Conservation (phyloP, 305 asterid species). For the Solanum hybrid region DNA sequence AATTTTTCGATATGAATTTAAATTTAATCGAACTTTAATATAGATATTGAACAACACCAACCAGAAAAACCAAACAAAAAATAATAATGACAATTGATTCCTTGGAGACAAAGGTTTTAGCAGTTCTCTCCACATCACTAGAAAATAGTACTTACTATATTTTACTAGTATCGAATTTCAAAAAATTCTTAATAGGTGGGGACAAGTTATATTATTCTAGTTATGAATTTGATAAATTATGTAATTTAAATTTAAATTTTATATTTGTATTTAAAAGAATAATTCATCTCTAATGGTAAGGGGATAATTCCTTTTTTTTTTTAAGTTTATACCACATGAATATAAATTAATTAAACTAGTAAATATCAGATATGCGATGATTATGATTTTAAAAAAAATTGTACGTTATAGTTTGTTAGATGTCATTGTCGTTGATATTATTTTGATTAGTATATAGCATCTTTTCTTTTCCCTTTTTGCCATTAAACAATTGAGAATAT, state of each 20-base stretch:
- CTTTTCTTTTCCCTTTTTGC: neutral
- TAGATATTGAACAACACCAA: too few relatives aligned
- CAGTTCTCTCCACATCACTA: neutral
- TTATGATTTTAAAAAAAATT: neutral
- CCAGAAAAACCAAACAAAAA: too few relatives aligned
- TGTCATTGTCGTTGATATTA: neutral
- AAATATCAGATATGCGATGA: neutral
- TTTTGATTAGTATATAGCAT: neutral
- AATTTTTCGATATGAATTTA: fast-evolving
- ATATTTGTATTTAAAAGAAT: neutral
- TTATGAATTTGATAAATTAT: neutral
- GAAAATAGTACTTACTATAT: neutral
- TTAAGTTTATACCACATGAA: too few relatives aligned
- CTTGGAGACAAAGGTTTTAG: neutral
- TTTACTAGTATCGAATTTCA: too few relatives aligned
- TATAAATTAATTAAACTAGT: too few relatives aligned
- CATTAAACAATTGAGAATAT: neutral
- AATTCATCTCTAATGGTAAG: too few relatives aligned
- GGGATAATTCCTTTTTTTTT: neutral
- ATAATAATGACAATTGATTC: neutral
- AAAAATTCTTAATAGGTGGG: neutral
- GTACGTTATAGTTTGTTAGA: neutral
- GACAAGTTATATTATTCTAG: neutral
- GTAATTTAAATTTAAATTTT: fast-evolving
- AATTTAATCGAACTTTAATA: too few relatives aligned